These are phyloP conservation scores for Cercospora sesami DNA, from an alignment of 2,329 filamentous ascomycete species.

Conservation along the genomic window DNA sequence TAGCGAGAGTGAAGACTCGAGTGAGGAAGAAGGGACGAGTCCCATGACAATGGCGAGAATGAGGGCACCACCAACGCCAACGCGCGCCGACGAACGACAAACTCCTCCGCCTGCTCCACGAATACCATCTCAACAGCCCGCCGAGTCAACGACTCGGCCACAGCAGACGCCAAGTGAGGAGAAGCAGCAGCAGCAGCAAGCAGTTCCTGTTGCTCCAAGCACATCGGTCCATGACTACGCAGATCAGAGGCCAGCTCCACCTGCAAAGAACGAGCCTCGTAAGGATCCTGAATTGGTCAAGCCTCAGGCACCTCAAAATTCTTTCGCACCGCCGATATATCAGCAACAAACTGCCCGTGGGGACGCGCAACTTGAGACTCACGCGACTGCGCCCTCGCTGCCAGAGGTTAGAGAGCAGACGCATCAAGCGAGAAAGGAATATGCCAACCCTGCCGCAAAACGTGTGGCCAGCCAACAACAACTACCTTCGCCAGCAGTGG, in stretches of 20 bases:
- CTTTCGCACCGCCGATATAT: slow-evolving; percentile 12
- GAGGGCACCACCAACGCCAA: neutral
- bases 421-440: slow-evolving; percentile 18
- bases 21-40: slow-evolving; percentile 17
- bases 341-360: slow-evolving; percentile 16
- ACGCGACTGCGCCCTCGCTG: slow-evolving; percentile 15
- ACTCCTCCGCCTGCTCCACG: neutral
- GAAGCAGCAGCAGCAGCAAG: neutral
- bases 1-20: slow-evolving; percentile 20
- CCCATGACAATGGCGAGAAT: slow-evolving; percentile 18
- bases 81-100: neutral
- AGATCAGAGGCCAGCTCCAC: slow-evolving; percentile 1
- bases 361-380: slow-evolving; percentile 5
- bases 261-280: neutral
- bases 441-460: slow-evolving; percentile 33
- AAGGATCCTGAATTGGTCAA: neutral
- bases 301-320: neutral
- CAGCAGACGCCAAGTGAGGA: neutral
- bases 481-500: slow-evolving; percentile 34
- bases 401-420: slow-evolving; percentile 26
- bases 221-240: slow-evolving; percentile 11
- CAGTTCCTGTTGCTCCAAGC: neutral
- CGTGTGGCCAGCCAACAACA: slow-evolving; percentile 31
- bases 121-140: neutral
- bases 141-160: neutral